Evolutionary conservation across 257 asterid genomes (phyloP), one percentile per base, ranked within the genome.

Genomic region (Plantago ovata): DNA sequence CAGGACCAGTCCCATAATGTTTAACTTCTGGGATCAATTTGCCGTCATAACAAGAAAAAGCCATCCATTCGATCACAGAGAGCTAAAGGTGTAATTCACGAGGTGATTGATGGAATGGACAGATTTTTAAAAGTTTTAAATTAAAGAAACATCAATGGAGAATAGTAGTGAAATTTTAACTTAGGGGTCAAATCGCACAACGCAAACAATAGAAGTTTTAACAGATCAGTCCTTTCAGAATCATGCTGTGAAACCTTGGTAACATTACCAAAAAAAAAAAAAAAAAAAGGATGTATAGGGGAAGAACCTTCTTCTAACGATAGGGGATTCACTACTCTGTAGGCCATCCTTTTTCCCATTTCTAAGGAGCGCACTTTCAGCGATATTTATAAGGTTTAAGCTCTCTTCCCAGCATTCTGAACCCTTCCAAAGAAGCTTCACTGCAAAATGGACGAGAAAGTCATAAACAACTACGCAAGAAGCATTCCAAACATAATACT

Each of bases 351-450:
- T 57, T 41, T 55, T 61, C 43, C 69, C 77, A 58, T 62, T 64
- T 28, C 69, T 73, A 55, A 51, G 47, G 39, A 69, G 63, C 28
- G 97, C 92, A 56, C 61, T 68, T 77, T 93, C 95, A 63, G 98
- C 97, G 47, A 77, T 48, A 15, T 55, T 74, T 60, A 93, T 54
- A 68, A 89, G 95, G 64, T 72, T 78, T 56, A 88, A 75, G 72
- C 86, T 82, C 82, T 86, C 97, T 47, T 78, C 79, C 98, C 98
- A 93, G 74, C 90, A 93, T 55, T 89, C 97, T 32, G 73, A 79
- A 24, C 89, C 96, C 42, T 62, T 79, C 98, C 98, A 93, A 52
- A 84, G 87, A 71, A 83, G 94, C 81, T 89, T 93, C 57, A 86
- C 98, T 93, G 86, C 61, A 76, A 73, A 36, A 22, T n/a, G 6